Evolutionary conservation across 2,329 filamentous ascomycete species (phyloP), one percentile per base, ranked within the genome.

Genomic region (Fusarium avenaceum): DNA sequence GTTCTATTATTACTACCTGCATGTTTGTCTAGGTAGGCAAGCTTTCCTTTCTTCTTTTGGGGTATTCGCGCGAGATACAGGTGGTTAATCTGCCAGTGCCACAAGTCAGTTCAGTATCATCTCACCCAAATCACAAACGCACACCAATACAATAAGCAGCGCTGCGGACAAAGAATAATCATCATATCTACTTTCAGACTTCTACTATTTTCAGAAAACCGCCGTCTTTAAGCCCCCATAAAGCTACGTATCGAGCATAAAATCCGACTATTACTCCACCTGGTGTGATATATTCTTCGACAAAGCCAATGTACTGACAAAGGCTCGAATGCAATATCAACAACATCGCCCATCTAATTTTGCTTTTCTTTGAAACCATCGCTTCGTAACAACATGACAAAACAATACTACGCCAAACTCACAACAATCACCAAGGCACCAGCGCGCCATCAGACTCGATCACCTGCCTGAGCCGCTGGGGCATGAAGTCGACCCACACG

Each of bases 401-500:
- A 52, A 47, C 48, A 55, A 51, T 6, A 53, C 19, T 60, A 64
- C 65, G 46, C 64, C 46, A 60, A 52, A 40, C 22, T 39, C n/a
- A n/a, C 22, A 45, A 35, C 39, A 50, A 51, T 76, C 64, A 79
- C 78, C 78, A 80, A 17, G 74, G 52, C 11, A 79, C 74, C 68
- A 80, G 65, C 45, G 62, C 70, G 0, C 78, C 78, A 4, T 77
- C 75, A 3, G 58, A 72, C 7, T 76, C 76, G 20, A 79, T 53
- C 6, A 80, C 75, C 43, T 75, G 70, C 59, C 65, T 73, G 48
- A 80, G 32, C 30, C 78, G 64, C 69, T 77, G 74, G 19, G 74
- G 75, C 78, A 80, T 80, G 19, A 76, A 74, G 22, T 79, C 78
- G 9, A 80, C 76, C 78, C 78, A 80, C 53, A 77, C 61, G 46